phyloP scores from a whole-genome alignment of 257 asterid species.

The Osmanthus fragrans region DNA sequence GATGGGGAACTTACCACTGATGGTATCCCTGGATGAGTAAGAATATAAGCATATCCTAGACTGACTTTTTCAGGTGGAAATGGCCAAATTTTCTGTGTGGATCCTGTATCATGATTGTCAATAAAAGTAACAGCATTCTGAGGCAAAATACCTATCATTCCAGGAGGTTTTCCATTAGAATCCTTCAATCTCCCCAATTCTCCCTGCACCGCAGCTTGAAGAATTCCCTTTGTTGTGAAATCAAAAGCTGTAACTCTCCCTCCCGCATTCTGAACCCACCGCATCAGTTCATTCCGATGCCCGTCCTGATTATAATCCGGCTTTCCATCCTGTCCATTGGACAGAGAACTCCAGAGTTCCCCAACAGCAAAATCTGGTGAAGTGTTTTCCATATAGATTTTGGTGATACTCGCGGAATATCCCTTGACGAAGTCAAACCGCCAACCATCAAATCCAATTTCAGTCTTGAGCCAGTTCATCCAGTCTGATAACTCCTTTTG shows the following conservation, averaged over 20 bases:
- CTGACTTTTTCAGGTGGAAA: constrained; percentile 73
- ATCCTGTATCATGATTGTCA: constrained; percentile 86
- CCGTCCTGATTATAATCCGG: constrained; percentile 53
- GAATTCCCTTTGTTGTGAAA: constrained; percentile 76
- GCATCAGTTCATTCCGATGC: constrained; percentile 50
- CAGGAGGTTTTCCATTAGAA: constrained; percentile 62
- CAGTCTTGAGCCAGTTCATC: constrained; percentile 85
- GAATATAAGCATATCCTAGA: constrained; percentile 84
- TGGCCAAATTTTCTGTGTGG: constrained; percentile 69
- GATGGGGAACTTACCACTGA: constrained; percentile 41
- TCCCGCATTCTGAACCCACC: constrained; percentile 55
- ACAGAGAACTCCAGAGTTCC: constrained; percentile 50
- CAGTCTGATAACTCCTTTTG: constrained; percentile 74
- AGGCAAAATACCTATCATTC: constrained; percentile 73
- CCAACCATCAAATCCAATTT: constrained; percentile 81
- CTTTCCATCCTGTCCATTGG: constrained; percentile 43
- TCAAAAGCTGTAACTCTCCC: constrained; percentile 66
- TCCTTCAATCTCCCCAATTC: constrained; percentile 76
- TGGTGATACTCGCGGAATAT: constrained; percentile 51
- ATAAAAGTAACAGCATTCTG: constrained; percentile 72
- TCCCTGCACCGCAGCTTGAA: constrained; percentile 74
- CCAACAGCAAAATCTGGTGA: constrained; percentile 83
- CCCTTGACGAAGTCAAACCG: constrained; percentile 77
- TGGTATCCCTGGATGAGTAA: constrained; percentile 86
- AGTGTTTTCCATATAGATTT: constrained; percentile 57